Evolutionary conservation across 176 grass and related monocot genomes (phyloP).

Genomic region (Paspalum vaginatum): DNA sequence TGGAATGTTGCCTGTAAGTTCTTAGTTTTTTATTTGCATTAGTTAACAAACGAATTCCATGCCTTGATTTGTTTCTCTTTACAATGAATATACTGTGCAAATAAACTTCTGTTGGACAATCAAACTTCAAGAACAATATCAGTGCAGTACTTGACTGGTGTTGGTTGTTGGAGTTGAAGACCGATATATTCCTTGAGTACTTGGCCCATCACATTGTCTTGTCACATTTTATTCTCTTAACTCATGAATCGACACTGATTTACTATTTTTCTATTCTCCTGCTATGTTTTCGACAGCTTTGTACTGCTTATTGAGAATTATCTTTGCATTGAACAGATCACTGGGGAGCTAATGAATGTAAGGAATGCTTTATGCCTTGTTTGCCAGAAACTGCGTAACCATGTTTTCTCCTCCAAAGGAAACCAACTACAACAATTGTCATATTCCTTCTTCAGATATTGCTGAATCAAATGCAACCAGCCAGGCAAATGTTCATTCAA

Average conservation of each 20-base stretch:
- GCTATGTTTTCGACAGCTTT: not conserved
- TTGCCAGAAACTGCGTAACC: conserved; percentile 39
- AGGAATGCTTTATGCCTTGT: conserved; percentile 47
- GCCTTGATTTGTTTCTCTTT: not conserved
- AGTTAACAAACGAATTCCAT: conserved; percentile 10
- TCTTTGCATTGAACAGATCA: conserved; percentile 43
- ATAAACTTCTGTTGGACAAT: conserved; percentile 3
- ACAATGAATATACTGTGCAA: not conserved
- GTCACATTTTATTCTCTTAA: not conserved
- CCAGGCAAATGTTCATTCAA: conserved; percentile 17
- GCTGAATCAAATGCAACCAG: conserved; percentile 32
- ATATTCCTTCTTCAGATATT: conserved; percentile 28
- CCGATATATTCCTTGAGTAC: not conserved
- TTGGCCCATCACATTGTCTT: not conserved
- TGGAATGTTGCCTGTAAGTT: not conserved
- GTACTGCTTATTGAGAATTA: conserved; percentile 28
- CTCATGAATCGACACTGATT: conserved; percentile 12
- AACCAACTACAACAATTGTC: not conserved
- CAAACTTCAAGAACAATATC: conserved; percentile 5
- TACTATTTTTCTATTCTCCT: conserved; percentile 12
- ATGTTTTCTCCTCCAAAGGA: conserved; percentile 38
- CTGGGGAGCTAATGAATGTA: conserved; percentile 37
- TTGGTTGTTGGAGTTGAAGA: not conserved
- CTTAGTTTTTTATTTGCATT: not conserved
- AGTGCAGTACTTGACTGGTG: not conserved